Evolutionary conservation across 805 yeast genomes (phyloP).

Genomic region (Yamadazyma philogaea): DNA sequence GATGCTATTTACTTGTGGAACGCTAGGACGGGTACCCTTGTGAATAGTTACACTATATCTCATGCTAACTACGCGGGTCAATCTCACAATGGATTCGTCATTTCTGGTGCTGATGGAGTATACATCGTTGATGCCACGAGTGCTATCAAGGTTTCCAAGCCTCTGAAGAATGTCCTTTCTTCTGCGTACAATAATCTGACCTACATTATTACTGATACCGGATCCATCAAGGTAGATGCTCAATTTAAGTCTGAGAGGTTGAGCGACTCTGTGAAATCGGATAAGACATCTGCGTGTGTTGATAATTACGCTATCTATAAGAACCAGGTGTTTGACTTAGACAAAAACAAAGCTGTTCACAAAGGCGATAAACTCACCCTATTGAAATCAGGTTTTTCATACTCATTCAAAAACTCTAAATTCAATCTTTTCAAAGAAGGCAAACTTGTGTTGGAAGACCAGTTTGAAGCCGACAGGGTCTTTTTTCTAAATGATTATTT

Average conservation of each 20-base stretch:
- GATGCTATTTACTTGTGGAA: slow-evolving; percentile 6
- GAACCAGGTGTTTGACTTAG: slow-evolving; percentile 6
- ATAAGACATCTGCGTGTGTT: slow-evolving; percentile 4
- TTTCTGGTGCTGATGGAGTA: slow-evolving; percentile 1
- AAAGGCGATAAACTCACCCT: slow-evolving; percentile 3
- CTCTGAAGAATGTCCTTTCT: slow-evolving; percentile 3
- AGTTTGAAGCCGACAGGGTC: slow-evolving; percentile 6
- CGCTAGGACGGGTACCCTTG: slow-evolving; percentile 2
- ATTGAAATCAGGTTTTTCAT: slow-evolving; percentile 8
- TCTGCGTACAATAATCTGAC: slow-evolving; percentile 5
- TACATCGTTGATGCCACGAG: not conserved
- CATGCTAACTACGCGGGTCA: not conserved
- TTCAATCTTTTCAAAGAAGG: slow-evolving; percentile 9
- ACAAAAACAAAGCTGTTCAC: slow-evolving; percentile 1
- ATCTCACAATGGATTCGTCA: slow-evolving; percentile 7
- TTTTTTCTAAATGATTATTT: slow-evolving; percentile 5
- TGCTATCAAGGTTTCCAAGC: not conserved
- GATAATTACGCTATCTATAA: not conserved
- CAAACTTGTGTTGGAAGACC: slow-evolving; percentile 10
- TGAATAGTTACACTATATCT: not conserved
- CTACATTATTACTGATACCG: slow-evolving; percentile 10
- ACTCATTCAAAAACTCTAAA: slow-evolving; percentile 3
- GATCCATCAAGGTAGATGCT: slow-evolving; percentile 1
- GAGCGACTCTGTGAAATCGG: slow-evolving; percentile 1
- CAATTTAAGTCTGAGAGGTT: not conserved